Conservation (phyloP, 1,284 basidiomycete species). For the Hortiboletus rubellus region DNA sequence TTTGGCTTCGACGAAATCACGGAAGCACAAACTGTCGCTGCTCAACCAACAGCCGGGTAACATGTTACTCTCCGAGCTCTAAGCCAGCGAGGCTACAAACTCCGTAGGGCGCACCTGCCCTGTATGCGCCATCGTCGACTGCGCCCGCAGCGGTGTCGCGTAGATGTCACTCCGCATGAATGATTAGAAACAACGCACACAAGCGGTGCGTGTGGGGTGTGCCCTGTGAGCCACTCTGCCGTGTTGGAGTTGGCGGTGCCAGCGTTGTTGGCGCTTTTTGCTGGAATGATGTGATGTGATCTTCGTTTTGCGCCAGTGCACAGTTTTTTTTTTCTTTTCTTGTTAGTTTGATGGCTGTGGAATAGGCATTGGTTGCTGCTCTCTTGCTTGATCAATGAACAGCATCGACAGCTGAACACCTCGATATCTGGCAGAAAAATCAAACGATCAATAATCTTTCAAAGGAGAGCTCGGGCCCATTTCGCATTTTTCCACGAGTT, state of each 20-base stretch:
- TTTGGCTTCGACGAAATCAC: constrained; percentile 40
- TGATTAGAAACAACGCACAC: background rate
- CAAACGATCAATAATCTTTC: background rate
- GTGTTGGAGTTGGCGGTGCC: constrained; percentile 1
- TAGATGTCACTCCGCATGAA: background rate
- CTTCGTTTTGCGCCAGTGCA: background rate
- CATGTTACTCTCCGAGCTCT: constrained; percentile 28
- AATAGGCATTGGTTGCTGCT: background rate
- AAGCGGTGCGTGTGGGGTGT: background rate
- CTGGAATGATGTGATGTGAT: background rate
- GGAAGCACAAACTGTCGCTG: constrained; percentile 27
- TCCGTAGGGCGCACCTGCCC: constrained; percentile 40
- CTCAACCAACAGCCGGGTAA: constrained; percentile 41
- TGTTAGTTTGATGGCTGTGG: constrained; percentile 1
- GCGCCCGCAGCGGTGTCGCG: constrained; percentile 27
- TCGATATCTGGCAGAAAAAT: background rate
- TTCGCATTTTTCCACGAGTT: background rate
- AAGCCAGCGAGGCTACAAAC: constrained; percentile 21
- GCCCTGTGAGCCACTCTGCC: constrained; percentile 6
- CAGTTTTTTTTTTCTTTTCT: background rate
- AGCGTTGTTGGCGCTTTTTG: background rate
- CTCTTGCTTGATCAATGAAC: constrained; percentile 1
- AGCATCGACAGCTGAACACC: background rate
- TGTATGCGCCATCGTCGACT: constrained; percentile 41
- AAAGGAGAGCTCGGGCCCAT: too few relatives aligned